Base-by-base conservation (phyloP, 2,329 filamentous ascomycete genomes). In the Diaporthe australafricana region DNA sequence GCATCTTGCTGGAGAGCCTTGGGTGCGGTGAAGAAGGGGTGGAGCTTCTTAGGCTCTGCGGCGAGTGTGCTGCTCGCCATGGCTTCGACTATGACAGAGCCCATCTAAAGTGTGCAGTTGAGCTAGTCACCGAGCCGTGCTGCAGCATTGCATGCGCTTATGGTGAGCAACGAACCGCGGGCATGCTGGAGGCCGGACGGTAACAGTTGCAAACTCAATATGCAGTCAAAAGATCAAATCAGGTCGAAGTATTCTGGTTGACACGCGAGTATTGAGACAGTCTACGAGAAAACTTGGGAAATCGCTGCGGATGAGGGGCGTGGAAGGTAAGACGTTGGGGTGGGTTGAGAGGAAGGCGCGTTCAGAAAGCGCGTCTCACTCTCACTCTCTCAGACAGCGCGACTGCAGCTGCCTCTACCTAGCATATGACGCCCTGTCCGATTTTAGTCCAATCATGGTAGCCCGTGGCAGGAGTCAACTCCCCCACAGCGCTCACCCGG, bases 1-100 rank as follows among this genome's bases (percentile, higher is more conserved):
- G 60, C 14, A 20, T 72, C 72, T 17, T 56, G 50, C 32, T 60
- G 48, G 66, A 52, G 27, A 47, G 71, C 62, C 72, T 76, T 78
- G 30, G 80, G 78, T 1, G 80, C 74, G 1, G 77, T 77, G 76
- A 90, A 90, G 80, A 90, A 89, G 22, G 88, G 88, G 75, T 90
- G 88, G 47, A 90, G 77, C 74, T 87, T 88, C 76, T 84, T 85
- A 30, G 77, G 75, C 48, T 79, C 77, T 69, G 82, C 82, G 72
- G 76, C 78, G 67, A 80, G 74, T 70, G 78, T 80, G 77, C 82
- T 80, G 69, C 82, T 82, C 74, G 81, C 80, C 87, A 88, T 89
- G 62, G 78, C 82, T 76, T 81, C 80, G 69, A 84, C 78, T 71
- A 83, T 75, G 53, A 83, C 77, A 52, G 83, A 79, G 79, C 82